phyloP scores from a whole-genome alignment of 345 rosid species.

The Arabis alpina region DNA sequence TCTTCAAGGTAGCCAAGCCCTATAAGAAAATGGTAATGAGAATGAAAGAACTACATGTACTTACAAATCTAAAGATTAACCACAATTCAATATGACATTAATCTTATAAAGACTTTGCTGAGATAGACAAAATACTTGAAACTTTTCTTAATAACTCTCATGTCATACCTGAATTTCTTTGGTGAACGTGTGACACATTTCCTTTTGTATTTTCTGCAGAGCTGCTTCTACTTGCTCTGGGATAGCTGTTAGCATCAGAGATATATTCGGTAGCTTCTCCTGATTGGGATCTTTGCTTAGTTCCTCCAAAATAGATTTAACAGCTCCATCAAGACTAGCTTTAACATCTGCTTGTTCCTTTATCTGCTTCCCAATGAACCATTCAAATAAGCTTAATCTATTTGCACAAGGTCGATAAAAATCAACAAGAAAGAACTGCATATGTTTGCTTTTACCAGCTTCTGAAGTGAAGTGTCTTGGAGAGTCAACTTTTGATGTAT shows the following conservation, averaged over 20 bases:
- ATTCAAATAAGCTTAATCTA: slow-evolving; percentile 32
- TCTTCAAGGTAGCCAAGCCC: slow-evolving; percentile 51
- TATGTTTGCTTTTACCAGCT: slow-evolving; percentile 56
- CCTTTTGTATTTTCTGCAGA: slow-evolving; percentile 55
- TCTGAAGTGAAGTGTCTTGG: slow-evolving; percentile 65
- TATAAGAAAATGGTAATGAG: slow-evolving; percentile 34
- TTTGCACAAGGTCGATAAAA: slow-evolving; percentile 25
- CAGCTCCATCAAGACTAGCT: slow-evolving; percentile 58
- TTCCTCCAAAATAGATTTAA: slow-evolving; percentile 70
- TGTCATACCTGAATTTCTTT: slow-evolving; percentile 64
- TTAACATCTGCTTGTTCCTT: slow-evolving; percentile 71
- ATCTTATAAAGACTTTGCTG: neutral
- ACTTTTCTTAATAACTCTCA: neutral
- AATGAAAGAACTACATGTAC: slow-evolving; percentile 14
- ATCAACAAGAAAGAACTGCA: slow-evolving; percentile 25
- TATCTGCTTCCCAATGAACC: slow-evolving; percentile 51
- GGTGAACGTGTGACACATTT: slow-evolving; percentile 53
- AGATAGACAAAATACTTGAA: neutral
- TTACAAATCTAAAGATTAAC: neutral
- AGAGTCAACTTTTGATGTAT: slow-evolving; percentile 65
- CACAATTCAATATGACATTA: neutral
- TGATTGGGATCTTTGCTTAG: slow-evolving; percentile 50
- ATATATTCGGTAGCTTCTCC: slow-evolving; percentile 60
- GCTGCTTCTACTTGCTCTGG: slow-evolving; percentile 65
- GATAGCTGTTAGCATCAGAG: slow-evolving; percentile 52